Evolutionary conservation across 1,139 yeast genomes (phyloP).

Genomic region (Suhomyces maxii): DNA sequence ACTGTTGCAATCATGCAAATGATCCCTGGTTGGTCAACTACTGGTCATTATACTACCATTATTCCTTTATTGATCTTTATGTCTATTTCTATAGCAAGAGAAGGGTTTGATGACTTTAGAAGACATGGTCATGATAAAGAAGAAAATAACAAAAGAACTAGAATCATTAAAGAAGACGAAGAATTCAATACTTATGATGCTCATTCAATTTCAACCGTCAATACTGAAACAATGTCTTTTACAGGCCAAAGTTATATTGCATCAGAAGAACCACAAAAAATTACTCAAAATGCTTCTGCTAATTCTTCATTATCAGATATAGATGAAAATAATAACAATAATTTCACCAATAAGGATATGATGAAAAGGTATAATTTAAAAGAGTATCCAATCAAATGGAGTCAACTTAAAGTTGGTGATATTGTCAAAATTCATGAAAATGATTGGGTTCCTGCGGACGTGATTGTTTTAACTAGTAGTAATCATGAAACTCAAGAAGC

Average conservation of each 20-base stretch:
- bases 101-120: slow-evolving; percentile 90
- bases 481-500: slow-evolving; percentile 65
- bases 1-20: slow-evolving; percentile 87
- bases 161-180: slow-evolving; percentile 38
- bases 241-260: slow-evolving; percentile 1
- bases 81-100: slow-evolving; percentile 87
- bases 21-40: slow-evolving; percentile 97
- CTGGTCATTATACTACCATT: slow-evolving; percentile 95
- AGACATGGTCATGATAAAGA: slow-evolving; percentile 83
- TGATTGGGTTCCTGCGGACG: slow-evolving; percentile 94
- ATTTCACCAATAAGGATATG: slow-evolving; percentile 23
- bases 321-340: slow-evolving; percentile 2
- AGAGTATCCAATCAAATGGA: slow-evolving; percentile 58
- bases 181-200: slow-evolving; percentile 32
- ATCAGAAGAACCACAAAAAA: not conserved
- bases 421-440: slow-evolving; percentile 69
- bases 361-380: slow-evolving; percentile 36
- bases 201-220: slow-evolving; percentile 37
- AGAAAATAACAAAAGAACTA: slow-evolving; percentile 69
- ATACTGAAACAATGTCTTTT: slow-evolving; percentile 33
- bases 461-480: slow-evolving; percentile 64
- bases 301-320: slow-evolving; percentile 10
- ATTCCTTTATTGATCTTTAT: slow-evolving; percentile 84
- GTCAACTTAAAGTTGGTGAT: slow-evolving; percentile 80
- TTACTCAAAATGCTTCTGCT: slow-evolving; percentile 2